Base-by-base conservation (phyloP, 2,329 filamentous ascomycete species). In the Thielaviopsis musarum region DNA sequence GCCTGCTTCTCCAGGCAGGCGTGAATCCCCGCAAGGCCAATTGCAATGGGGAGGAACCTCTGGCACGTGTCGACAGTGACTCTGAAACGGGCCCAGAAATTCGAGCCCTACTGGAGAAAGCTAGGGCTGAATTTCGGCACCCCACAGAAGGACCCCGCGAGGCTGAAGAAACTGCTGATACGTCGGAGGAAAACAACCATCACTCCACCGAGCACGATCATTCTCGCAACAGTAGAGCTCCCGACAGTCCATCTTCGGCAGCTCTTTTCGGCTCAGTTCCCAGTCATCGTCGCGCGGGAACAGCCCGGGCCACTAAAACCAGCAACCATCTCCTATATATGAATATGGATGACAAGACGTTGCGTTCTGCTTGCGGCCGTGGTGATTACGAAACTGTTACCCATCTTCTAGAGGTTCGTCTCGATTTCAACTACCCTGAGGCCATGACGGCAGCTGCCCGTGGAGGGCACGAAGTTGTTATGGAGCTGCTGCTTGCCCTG, bases 21-120 rank as follows among this genome's bases (percentile, higher is more conserved):
- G 91, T 95, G 13, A 94, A 98, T 67, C 93, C 93, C 55, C 84
- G 90, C 56, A 87, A 90, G 65, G 84, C 90, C 54, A 96, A 97
- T 68, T 84, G 88, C n/a, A 86, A 90, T 66, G 93, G 93, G 5
- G 86, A 95, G 67, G 89, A 95, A 66, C 91, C 93, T 0, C 80
- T 95, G 34, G 91, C 96, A 65, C 80, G 93, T 60, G 81, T 96
- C 12, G 82, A 81, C 34, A 79, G 84, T 9, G 84, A 91, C 51
- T 75, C 82, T 9, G 87, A 94, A 2, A 84, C 93, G 62, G 84
- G 82, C n/a, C 80, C 83, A 17, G 87, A 90, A 62, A 93, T 96
- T 49, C 83, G 88, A 59, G 79, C 75, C 15, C 78, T 82, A 21
- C 51, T 61, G 17, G 57, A 59, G 54, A 61, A 59, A 13, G 60